Base-by-base conservation (phyloP, 345 rosid species). In the Citrus sp. region DNA sequence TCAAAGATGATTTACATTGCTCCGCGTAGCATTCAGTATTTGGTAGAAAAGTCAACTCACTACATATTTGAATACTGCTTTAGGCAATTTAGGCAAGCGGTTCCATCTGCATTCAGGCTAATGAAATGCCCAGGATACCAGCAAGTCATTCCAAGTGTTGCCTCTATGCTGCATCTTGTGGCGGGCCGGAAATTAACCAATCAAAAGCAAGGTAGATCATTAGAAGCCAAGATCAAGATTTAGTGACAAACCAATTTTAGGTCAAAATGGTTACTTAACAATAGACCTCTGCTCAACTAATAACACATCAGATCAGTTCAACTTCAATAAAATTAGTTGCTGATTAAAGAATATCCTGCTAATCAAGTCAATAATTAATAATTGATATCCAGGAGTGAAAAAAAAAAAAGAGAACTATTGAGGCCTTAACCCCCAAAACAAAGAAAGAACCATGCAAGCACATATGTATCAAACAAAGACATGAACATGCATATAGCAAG, bases 1-100 rank as follows among this genome's bases (percentile, higher is more conserved):
- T 74, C 58, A 74, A 12, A 77, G 62, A 74, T 71, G 14, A 70
- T 56, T 37, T 30, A 16, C 32, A 12, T 32, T 49, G 72, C 49
- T 32, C 51, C 78, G 21, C 64, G 18, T 3, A 82, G 67, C 38
- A 74, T 72, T 40, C 67, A 55, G 66, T 34, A 40, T 27, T 74
- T 27, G 68, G 62, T 51, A 51, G 27, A 54, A 28, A 28, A 19
- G 54, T 61, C 68, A 60, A 69, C 55, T 46, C 60, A 21, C 37
- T 19, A 58, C 56, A 28, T n/a, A 35, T 67, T 25, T 58, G 73
- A 28, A 73, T 32, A 72, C 34, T 22, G 73, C 78, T 73, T 7
- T 24, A 28, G 25, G 67, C 73, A 73, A 49, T 37, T 65, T 35
- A 32, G 46, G 42, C 46, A 56, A 70, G 60, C 19, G 7, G 27